Evolutionary conservation across 2,329 filamentous ascomycete genomes (phyloP), one percentile per base, ranked within the genome.

Genomic region (Aspergillus versicolor): DNA sequence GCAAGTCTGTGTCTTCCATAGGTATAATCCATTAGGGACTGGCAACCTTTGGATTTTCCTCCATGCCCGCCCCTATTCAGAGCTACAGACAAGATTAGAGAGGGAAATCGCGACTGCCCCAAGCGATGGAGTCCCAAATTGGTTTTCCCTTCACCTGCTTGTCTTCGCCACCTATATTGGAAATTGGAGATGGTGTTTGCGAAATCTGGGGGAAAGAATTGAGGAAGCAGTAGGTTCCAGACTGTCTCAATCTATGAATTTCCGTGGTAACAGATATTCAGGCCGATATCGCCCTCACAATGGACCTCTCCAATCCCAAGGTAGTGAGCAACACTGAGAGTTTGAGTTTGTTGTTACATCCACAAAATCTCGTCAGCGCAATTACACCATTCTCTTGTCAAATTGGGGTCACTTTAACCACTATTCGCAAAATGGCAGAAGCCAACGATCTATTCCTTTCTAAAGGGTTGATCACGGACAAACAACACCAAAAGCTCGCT

Each of bases 21-120:
- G 58, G 11, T 52, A 62, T 19, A 45, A 56, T 27, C 53, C 61
- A 2, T 56, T 57, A 0, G 51, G 49, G 5, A 9, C n/a, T 1
- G 46, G 51, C 22, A 58, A 60, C 30, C 54, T 65, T 13, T 65
- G 63, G 63, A 57, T 64, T 11, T 57, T 64, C 22, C 53, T 64
- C 8, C 61, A 63, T 38, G 61, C 52, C 12, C 47, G 51, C 5
- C 48, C 47, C 4, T 12, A 47, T 5, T 53, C 59, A 8, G 52
- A 53, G 12, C 27, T 62, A 5, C 54, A 62, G 37, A 21, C 51
- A 12, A 41, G 43, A 9, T 22, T 63, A 12, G 52, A 62, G n/a
- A 38, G 27, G 8, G 44, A 11, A 8, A 19, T 63, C 2, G 13
- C 43, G 1, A 19, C 40, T 1, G 4, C 32, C 2, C 37, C 41